A percentile compares a stretch with the other conserved stretches of the same genome.
phyloP scores from a whole-genome alignment of 768 basidiomycete species.

The Tylopilus intermedius region DNA sequence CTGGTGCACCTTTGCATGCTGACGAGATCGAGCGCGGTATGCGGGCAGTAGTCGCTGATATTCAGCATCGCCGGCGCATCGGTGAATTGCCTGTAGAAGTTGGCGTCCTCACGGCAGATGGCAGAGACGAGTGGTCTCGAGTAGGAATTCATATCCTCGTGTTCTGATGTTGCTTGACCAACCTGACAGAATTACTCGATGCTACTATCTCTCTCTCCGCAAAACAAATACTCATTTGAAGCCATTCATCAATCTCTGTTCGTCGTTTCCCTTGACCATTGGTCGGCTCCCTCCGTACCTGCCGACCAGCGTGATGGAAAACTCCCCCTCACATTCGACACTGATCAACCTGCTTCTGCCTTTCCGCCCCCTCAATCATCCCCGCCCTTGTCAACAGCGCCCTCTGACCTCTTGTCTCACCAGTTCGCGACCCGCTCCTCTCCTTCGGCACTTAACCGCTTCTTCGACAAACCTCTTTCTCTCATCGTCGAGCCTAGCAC shows the following conservation, averaged over 20 bases:
- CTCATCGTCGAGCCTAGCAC: constrained; percentile 82
- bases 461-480: constrained; percentile 85
- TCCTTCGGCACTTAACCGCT: constrained; percentile 68
- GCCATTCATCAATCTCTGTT: constrained; percentile 73
- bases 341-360: constrained; percentile 8
- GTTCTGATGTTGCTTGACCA: neutral
- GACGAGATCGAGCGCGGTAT: constrained; percentile 44
- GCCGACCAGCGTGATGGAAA: constrained; percentile 14
- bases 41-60: constrained; percentile 51
- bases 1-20: constrained; percentile 30
- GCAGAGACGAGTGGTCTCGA: constrained; percentile 76
- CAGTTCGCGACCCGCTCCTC: constrained; percentile 69
- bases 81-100: constrained; percentile 61
- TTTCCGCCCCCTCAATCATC: constrained; percentile 6
- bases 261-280: constrained; percentile 76
- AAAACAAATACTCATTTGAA: constrained; percentile 56
- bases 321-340: constrained; percentile 34
- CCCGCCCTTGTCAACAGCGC: constrained; percentile 4
- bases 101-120: constrained; percentile 72
- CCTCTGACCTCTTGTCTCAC: constrained; percentile 56
- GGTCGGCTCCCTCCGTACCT: constrained; percentile 38
- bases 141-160: constrained; percentile 36
- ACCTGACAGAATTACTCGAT: constrained; percentile 54
- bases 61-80: constrained; percentile 38
- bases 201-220: constrained; percentile 61